phyloP scores from a whole-genome alignment of 306 rosid genomes.

The Biancaea sappan region DNA sequence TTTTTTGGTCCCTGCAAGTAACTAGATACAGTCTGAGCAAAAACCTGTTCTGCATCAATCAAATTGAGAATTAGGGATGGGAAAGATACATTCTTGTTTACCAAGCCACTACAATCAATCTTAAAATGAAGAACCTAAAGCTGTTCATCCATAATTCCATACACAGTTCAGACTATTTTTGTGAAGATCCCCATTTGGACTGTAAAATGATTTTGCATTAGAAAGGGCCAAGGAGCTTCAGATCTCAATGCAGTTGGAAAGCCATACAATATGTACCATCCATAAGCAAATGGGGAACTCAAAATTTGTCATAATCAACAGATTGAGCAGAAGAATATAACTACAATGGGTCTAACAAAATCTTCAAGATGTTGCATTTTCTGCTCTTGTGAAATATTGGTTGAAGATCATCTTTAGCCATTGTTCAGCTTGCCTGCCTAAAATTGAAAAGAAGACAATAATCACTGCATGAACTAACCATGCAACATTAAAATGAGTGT shows the following conservation, averaged over 20 bases:
- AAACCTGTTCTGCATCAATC: no score
- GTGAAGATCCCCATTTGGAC: no score
- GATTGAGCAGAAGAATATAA: constrained; percentile 1
- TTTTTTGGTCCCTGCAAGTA: constrained; percentile 13
- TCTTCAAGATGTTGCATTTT: constrained; percentile 32
- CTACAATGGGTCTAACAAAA: constrained; percentile 16
- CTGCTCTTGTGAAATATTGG: constrained; percentile 12
- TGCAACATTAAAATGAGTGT: neutral
- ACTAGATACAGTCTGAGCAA: neutral
- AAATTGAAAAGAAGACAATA: constrained; percentile 8
- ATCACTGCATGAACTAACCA: constrained; percentile 3
- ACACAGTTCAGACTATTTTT: no score
- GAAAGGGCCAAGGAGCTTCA: constrained; percentile 15
- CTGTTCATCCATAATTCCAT: no score
- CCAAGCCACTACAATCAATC: no score
- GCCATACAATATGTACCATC: constrained; percentile 30
- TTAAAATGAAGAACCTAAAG: no score
- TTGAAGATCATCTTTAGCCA: constrained; percentile 26
- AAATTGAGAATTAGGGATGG: no score
- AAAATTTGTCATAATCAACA: neutral
- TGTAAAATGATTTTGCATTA: constrained; percentile 24
- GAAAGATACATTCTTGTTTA: no score
- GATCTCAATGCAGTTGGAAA: constrained; percentile 26
- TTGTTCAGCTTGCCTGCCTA: constrained; percentile 41
- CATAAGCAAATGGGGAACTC: constrained; percentile 20